Base-by-base conservation (phyloP, 192 early-diverging fungal species). In the Backusella tarrabulga region DNA sequence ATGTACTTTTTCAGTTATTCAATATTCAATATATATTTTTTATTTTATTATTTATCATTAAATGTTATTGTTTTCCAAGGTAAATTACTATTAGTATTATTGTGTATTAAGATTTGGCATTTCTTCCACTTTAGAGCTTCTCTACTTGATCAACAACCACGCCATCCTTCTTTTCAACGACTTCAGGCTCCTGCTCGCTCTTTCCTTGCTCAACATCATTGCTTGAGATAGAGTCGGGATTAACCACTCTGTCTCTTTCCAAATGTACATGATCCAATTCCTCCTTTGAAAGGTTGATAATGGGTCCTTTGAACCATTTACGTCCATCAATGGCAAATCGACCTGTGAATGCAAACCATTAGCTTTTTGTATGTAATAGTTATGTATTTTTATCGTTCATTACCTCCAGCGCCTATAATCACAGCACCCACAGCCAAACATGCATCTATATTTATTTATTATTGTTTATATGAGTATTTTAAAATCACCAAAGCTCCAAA, bases 231-330 rank as follows among this genome's bases (percentile, higher is more conserved):
- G 56, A 8, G 8, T 56, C 54, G 8, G 54, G 3, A 29, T 29
- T 63, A 1, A 26, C 4, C 11, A 12, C 23, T 63, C 12, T 63
- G n/a, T 63, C 56, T 63, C 26, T 63, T 14, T 63, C 56, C 9
- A 63, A 29, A 8, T 63, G 23, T 63, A 63, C 56, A 11, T 63
- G 9, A 21, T 29, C 56, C 26, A 63, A 29, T 29, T 63, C 56
- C 11, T 63, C 56, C 12, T 63, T 26, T 29, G 56, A 63, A 26
- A 63, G 56, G 26, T 75, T 75, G 40, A 75, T 66, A 17, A 75
- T 15, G 19, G 73, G 73, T 7, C 73, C 73, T 12, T 75, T 54
- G 73, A 75, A 75, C 73, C 73, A 75, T 67, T 75, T 75, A 9
- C 26, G 32, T 7, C 56, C 73, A 75, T 75, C 56, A 17, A 75